phyloP scores from a whole-genome alignment of 225 moss, liverwort and hornwort genomes.

The Asterella californica region DNA sequence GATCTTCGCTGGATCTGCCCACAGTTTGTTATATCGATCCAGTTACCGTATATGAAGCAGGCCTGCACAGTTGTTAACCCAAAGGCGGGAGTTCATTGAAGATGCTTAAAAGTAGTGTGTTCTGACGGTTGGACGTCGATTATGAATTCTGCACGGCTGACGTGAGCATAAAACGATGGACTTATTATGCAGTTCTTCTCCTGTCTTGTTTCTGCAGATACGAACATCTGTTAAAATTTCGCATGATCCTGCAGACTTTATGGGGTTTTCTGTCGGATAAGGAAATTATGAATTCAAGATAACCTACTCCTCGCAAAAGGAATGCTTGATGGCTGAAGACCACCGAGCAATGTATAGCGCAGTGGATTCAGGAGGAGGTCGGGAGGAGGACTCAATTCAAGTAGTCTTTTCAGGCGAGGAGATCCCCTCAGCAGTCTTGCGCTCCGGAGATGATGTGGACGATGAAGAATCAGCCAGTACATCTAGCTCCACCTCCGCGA shows the following conservation, averaged over 20 bases:
- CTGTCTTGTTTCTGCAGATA: neutral
- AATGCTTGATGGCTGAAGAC: constrained; percentile 15
- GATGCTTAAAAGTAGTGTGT: too few relatives aligned
- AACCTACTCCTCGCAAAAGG: neutral
- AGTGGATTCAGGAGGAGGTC: constrained; percentile 22
- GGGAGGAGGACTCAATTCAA: constrained; percentile 13
- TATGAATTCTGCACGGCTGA: neutral
- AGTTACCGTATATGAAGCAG: neutral
- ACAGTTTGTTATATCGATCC: neutral
- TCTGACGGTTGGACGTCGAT: neutral
- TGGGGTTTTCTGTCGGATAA: neutral
- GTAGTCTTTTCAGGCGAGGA: constrained; percentile 16
- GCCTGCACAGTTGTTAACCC: neutral
- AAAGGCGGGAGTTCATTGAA: neutral
- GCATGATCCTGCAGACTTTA: neutral
- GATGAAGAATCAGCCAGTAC: constrained; percentile 29
- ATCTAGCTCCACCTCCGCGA: constrained; percentile 15
- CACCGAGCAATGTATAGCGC: constrained; percentile 23
- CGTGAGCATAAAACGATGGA: neutral
- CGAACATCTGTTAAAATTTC: neutral
- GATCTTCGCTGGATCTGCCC: neutral
- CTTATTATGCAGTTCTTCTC: neutral
- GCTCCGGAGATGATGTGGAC: constrained; percentile 3
- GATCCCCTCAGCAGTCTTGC: neutral
- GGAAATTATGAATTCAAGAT: neutral